Evolutionary conservation across 2,329 filamentous ascomycete species (phyloP), one percentile per base, ranked within the genome.

Genomic region (Ceratocystis diversiconidia): DNA sequence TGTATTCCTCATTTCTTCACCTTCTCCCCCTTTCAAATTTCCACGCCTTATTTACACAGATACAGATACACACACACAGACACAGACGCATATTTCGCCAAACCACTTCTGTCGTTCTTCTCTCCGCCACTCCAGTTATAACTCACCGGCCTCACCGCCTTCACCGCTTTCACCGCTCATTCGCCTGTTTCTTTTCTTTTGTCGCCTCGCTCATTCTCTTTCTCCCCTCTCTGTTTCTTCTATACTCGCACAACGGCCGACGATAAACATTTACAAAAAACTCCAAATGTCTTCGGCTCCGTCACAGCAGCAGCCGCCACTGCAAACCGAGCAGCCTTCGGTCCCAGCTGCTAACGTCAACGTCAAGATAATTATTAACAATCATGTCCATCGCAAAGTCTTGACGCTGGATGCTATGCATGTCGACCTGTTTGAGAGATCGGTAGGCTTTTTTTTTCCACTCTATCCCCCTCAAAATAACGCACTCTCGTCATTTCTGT

Each of bases 401-500:
- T n/a, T 65, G n/a, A 8, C 52, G 15, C 36, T 65, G 22, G 46
- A 41, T 22, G 52, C 57, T 7, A 65, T 65, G 55, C 85, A 84
- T 69, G 84, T 88, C 62, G 79, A 79, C 69, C 81, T 85, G 60
- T 83, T 99, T 48, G 90, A 92, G 71, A 80, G 85, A 72, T 95
- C 92, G 84, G 94, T 97, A 83, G 74, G 88, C 82, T 72, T 69
- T 28, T 72, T 69, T 50, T 10, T 15, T 6, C 22, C 19, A 48
- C 5, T 48, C 17, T n/a, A 48, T 55, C 12, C 36, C 55, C 59
- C 36, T 44, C 46, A 41, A 15, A 48, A 41, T 62, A 10, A 30
- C 52, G 6, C 22, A 36, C 32, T 52, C 55, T 48, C 44, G 1
- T 62, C 62, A n/a, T 22, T 28, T 28, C 22, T 67, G 48, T 22